Base-by-base conservation (phyloP, 2,329 filamentous ascomycete species). In the Penicillium vulpinum region DNA sequence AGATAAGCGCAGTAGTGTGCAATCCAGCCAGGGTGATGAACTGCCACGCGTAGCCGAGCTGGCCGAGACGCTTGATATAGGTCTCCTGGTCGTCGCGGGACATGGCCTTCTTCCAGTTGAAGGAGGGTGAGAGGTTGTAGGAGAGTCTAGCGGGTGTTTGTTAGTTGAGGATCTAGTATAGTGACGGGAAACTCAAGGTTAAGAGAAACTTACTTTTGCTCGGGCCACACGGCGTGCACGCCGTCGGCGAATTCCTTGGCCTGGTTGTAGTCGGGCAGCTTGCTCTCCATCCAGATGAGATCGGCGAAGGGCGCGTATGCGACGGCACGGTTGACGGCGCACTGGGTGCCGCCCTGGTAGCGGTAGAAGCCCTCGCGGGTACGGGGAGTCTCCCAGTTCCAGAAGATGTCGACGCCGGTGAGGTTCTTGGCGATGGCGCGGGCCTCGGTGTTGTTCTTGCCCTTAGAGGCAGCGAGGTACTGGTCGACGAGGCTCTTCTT, bases 61-160 rank as follows among this genome's bases (percentile, higher is more conserved):
- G 71, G 59, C 88, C 92, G 39, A 99, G 89, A 40, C 94, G 90
- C 62, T 87, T 82, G 80, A 99, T 99, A 81, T 97, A 99, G 21
- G 94, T 99, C 80, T 96, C 91, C 80, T 99, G 94, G 75, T 97
- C 93, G 51, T 84, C 83, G 64, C 89, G 86, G 43, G 91, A 84
- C 92, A 97, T 97, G 68, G 93, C 94, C 57, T 92, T 84, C 83
- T 97, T 97, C 94, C 94, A 99, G 86, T 99, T 99, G 88, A 99
- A 99, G 4, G 92, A 96, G 29, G 94, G 94, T 0, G 92, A 97
- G 63, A 99, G 88, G 83, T 99, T 99, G 83, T 99, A 99, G 5
- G 94, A 89, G 58, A 99, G 89, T 75, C 90, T 94, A 21, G 33
- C 15, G 36, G 21, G 18, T n/a, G 46, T 15, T 65, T 41, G 51